Conservation (phyloP, 768 basidiomycete genomes). For the Termitomyces sp. region DNA sequence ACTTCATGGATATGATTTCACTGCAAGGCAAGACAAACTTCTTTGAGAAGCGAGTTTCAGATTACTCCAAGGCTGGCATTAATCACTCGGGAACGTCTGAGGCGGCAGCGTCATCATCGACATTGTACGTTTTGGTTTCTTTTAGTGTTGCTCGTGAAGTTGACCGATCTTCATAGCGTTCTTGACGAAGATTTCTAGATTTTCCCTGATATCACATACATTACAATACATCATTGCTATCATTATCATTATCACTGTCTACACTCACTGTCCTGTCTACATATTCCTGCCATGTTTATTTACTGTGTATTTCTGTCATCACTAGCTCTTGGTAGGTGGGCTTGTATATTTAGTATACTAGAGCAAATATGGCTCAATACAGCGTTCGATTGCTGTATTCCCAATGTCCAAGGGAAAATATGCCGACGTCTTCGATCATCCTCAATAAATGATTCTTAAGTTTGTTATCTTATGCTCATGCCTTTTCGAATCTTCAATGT, state of each 20-base stretch:
- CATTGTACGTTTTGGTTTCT: slow-evolving; percentile 2
- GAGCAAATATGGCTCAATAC: neutral
- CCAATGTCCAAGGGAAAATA: neutral
- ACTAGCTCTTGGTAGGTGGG: neutral
- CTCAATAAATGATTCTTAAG: too few relatives aligned
- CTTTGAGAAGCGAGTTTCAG: slow-evolving; percentile 92
- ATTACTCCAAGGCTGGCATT: slow-evolving; percentile 68
- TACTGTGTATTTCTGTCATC: neutral
- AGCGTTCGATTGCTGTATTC: neutral
- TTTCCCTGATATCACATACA: neutral
- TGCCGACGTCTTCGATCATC: neutral
- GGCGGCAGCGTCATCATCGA: slow-evolving; percentile 6
- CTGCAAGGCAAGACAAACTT: slow-evolving; percentile 97
- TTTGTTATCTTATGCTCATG: too few relatives aligned
- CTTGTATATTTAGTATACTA: neutral
- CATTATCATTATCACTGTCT: neutral
- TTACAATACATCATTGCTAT: neutral
- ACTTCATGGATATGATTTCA: slow-evolving; percentile 95
- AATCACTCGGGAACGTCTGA: slow-evolving; percentile 25
- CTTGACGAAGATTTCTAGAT: slow-evolving; percentile 18
- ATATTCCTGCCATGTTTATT: neutral
- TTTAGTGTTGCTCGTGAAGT: neutral
- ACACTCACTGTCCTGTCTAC: too few relatives aligned
- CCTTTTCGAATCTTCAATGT: too few relatives aligned
- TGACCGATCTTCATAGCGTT: slow-evolving; percentile 6